Base-by-base conservation (phyloP, 768 basidiomycete genomes). In the Mycena sanguinolenta region DNA sequence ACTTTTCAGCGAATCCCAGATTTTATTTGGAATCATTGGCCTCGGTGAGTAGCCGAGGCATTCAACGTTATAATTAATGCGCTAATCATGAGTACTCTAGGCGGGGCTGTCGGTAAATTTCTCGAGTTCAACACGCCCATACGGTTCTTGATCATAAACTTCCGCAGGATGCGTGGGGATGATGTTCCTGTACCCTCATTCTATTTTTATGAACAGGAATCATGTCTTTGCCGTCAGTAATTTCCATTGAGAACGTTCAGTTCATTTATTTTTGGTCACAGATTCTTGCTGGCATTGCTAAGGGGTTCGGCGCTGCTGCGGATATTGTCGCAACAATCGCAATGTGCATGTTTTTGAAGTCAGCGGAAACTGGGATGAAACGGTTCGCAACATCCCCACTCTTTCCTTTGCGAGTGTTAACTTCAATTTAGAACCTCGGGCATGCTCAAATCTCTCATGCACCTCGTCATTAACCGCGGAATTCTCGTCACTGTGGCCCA, bases 301-400 rank as follows among this genome's bases (percentile, higher is more conserved):
- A 86, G 73, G 85, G 83, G 14, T 84, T 85, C 65, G 83, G 81
- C 36, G 82, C 85, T 17, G 57, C 82, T 0, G 83, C 85, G 4
- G 86, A 87, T 66, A 77, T 87, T 23, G 44, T 85, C 14, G 85
- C 86, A 0, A 87, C 85, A 10, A 75, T 82, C 27, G 83, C 84
- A 0, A 83, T 87, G 82, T 85, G 84, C 72, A 66, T 80, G 4
- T 81, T 81, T 50, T 77, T 87, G 6, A 77, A 79, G 0, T 76
- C 78, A 8, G 74, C 83, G 4, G 81, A 79, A 67, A 84, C 82
- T 13, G 84, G 83, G 5, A 81, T 86, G 28, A 67, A 69, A 10
- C 72, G 79, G 85, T 86, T 53, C 27, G 82, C 75, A 23, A 21
- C 17, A 30, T 5, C 16, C 12, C 27, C 58, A 19, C 12, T 27